Base-by-base conservation (phyloP, 2,329 filamentous ascomycete species). In the Thielaviopsis ethacetica region DNA sequence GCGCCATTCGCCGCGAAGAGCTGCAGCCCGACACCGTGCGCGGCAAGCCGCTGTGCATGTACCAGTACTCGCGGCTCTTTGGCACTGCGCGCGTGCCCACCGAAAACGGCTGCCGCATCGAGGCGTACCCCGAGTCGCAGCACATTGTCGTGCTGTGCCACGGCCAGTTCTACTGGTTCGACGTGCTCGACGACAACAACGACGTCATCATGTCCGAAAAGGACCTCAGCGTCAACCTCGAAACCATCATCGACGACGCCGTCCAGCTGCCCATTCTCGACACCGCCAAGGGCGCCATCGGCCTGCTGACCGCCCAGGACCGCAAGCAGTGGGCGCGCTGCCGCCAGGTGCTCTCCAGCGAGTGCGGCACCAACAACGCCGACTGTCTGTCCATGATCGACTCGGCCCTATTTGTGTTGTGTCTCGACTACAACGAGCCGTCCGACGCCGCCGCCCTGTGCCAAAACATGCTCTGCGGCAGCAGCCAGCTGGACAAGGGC, bases 91-190 rank as follows among this genome's bases (percentile, higher is more conserved):
- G 93, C 64, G 88, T 98, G 9, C 93, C 93, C 0, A 97, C 91
- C 0, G 88, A 95, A 30, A 85, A 93, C 68, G 93, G 93, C 5
- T 98, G 93, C 69, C 86, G 95, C 65, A 97, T 98, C 66, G 90
- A 91, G 63, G 91, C 97, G 68, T 91, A 97, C 66, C 87, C 90
- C 0, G 81, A 84, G n/a, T 88, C 91, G 3, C 95, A 90, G 72
- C 93, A 98, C 69, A 77, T 98, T 44, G 86, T 96, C 10, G 89
- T 97, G 51, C 79, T 97, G 72, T 95, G 89, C 68, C 88, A 91
- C 63, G 93, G 93, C 1, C 93, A 98, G 65, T 91, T 97, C 67
- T 98, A 98, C 72, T 97, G 91, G 91, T 98, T 98, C 66, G 93
- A 98, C 70, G 91, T 96, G 1, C 76, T 98, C 19, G 93, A 98